Evolutionary conservation across 768 basidiomycete genomes (phyloP), one percentile per base, ranked within the genome.

Genomic region (Suillus sp.): DNA sequence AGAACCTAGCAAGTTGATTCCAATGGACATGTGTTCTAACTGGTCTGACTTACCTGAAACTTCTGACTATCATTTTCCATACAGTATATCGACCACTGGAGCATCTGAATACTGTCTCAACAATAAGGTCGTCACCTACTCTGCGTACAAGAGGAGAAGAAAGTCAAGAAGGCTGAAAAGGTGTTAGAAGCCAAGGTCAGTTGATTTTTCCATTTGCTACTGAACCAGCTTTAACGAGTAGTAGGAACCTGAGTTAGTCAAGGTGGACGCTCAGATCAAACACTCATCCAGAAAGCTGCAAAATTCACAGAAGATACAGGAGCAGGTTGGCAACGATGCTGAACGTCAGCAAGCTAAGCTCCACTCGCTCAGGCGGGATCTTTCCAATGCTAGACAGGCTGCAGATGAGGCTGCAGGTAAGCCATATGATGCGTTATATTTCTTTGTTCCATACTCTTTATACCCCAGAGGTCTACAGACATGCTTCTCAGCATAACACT

Each of bases 211-310:
- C 4, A 14, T 14, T 62, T 4, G 3, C n/a, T 38, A 32, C 20
- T 32, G 2, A 42, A 18, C n/a, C 11, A 6, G 1, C 32, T n/a
- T 43, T 61, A 27, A 65, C 51, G 6, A 32, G 20, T 54, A 20
- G 38, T 65, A 96, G 95, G 86, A 86, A 77, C 96, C 97, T 2
- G 91, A 91, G 55, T 81, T 99, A 2, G 87, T 94, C 30, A 83
- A 89, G 0, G 80, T 91, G 32, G 93, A 96, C 62, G 91, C 93
- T 6, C 93, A 96, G 71, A 94, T 98, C 62, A 84, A 87, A 11
- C 96, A 99, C 70, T 87, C 92, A 0, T 81, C 85, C 32, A 86
- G 93, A 57, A 96, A 96, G 71, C 78, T 86, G 32, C 84, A 85
- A 60, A 92, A 92, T 67, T 89, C 92, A 0, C 74, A 79, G 58